Base-by-base conservation (phyloP, 2,329 filamentous ascomycete genomes). In the Colletotrichum zoysiae region DNA sequence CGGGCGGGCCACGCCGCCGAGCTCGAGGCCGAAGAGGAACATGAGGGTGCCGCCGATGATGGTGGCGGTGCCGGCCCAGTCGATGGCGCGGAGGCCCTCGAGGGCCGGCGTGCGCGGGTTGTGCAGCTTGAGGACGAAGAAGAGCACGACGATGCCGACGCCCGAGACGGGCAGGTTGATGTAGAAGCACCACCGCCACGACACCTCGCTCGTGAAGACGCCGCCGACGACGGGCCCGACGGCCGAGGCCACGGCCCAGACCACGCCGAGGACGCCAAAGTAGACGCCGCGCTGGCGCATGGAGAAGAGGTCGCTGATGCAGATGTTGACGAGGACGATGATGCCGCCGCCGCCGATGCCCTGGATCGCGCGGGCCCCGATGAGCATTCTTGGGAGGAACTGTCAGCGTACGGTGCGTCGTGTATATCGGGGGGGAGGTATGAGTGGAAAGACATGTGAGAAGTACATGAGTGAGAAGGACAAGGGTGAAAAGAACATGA, bases 1-100 rank as follows among this genome's bases (percentile, higher is more conserved):
- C 0, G 90, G 89, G 66, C 86, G 83, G 2, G 84, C 84, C 30
- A 89, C 86, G 23, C 92, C 92, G 16, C 92, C 92, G 64, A 91
- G 90, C 74, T 93, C 89, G 30, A 95, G 85, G 2, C 90, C 92
- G 18, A 93, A 85, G 1, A 94, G 85, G 23, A 94, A 81, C 90
- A 94, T 93, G 58, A 93, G 79, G 0, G 89, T 90, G 5, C 87
- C 89, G 35, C 88, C 89, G 8, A 93, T 84, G 73, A 94, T 87
- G 2, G 87, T 83, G 14, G 92, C 65, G 1, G 87, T 89, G 1
- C 92, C 93, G 7, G 83, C 73, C 87, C 88, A 90, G 76, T 90
- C 88, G 30, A 90, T 84, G 0, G 89, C 89, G 73, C 88, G 88
- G 11, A 93, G 81, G 0, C 92, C 92, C 50, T 88, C 82, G 70